Evolutionary conservation across 2,329 filamentous ascomycete genomes (phyloP), one percentile per base, ranked within the genome.

Genomic region (Colletotrichum sp.): DNA sequence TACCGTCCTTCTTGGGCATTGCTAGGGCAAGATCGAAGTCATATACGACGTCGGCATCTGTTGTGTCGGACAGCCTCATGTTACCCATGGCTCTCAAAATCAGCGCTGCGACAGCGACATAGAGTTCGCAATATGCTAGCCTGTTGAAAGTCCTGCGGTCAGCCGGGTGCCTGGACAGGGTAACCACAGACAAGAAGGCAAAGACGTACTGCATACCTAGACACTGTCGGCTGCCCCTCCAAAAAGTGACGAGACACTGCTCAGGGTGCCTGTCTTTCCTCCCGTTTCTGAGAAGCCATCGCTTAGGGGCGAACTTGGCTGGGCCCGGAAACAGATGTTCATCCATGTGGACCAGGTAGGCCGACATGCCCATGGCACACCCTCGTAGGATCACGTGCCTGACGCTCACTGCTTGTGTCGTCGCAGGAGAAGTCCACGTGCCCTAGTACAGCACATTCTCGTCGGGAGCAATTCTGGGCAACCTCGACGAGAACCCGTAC

Each of bases 191-290:
- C 0, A 3, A 15, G 49, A 16, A 0, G 18, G 49, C 3, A 55
- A 55, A 55, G 3, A 55, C 8, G 8, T 55, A 55, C n/a, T 24
- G 2, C 1, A n/a, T 55, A n/a, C 49, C 6, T 2, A 55, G 49
- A 24, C 5, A 55, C n/a, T n/a, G 3, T 55, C 1, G 5, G 49
- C n/a, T 55, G 5, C 18, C n/a, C n/a, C 5, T 55, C n/a, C 0
- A 26, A 24, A 55, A 55, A 55, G 49, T 55, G 2, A 55, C 0
- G n/a, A 55, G 49, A 55, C 8, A 55, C 49, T 6, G 10, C 49
- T 55, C 1, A 55, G 15, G 7, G 4, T 15, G 10, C n/a, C n/a
- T 55, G 2, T 55, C 2, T 55, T 55, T 55, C 49, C 49, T 55
- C 15, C n/a, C 0, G 2, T 55, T 8, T 55, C 10, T 55, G 5